phyloP scores from a whole-genome alignment of 2,329 filamentous ascomycete genomes.

The Pleoardoris graminearum region DNA sequence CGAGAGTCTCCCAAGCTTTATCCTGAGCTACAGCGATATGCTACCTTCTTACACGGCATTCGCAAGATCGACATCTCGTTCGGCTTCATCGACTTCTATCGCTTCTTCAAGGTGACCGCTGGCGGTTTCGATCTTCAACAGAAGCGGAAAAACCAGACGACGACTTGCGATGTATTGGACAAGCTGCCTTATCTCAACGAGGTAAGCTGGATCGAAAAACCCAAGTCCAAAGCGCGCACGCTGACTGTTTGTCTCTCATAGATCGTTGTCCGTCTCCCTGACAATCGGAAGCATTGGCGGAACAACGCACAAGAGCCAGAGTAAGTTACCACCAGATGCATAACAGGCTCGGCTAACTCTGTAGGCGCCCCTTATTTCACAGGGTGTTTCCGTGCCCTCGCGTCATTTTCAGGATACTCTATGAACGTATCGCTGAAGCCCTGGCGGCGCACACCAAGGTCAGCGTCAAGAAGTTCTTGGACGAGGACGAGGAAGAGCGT shows the following conservation, averaged over 20 bases:
- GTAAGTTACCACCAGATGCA: background rate
- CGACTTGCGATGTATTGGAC: slow-evolving; percentile 26
- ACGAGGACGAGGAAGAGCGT: slow-evolving; percentile 17
- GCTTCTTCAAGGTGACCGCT: slow-evolving; percentile 33
- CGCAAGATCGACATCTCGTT: slow-evolving; percentile 27
- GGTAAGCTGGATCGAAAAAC: background rate
- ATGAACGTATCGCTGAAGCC: slow-evolving; percentile 25
- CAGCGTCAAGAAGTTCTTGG: slow-evolving; percentile 23
- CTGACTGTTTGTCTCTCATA: too few species aligned
- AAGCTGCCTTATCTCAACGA: slow-evolving; percentile 26
- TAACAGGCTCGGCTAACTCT: background rate
- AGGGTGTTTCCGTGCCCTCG: slow-evolving; percentile 25
- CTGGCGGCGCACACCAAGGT: slow-evolving; percentile 18
- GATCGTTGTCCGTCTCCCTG: slow-evolving; percentile 21
- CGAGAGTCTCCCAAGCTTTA: slow-evolving; percentile 23
- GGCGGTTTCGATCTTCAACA: slow-evolving; percentile 16
- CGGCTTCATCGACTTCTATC: slow-evolving; percentile 21
- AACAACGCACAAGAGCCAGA: slow-evolving; percentile 2
- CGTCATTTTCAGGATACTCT: slow-evolving; percentile 27
- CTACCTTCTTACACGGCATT: slow-evolving; percentile 31
- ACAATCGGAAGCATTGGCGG: slow-evolving; percentile 5
- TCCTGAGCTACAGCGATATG: slow-evolving; percentile 26
- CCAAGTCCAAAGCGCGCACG: background rate
- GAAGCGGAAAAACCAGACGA: background rate
- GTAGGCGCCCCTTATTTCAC: slow-evolving; percentile 25